Conservation (phyloP, 441 rosid genomes). For the Cnidoscolus chayamansa region DNA sequence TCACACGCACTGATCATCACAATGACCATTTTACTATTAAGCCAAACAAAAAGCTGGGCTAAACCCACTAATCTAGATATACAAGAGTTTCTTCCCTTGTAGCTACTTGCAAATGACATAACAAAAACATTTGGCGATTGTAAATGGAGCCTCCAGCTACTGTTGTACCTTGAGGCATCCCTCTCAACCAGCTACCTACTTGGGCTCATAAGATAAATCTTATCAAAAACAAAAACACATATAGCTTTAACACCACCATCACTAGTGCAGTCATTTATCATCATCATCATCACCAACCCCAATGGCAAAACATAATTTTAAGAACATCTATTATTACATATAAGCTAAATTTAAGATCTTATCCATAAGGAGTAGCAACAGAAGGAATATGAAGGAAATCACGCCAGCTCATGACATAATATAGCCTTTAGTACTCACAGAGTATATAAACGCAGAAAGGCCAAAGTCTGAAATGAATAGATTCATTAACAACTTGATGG, state of each 20-base stretch:
- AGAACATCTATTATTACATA: no score
- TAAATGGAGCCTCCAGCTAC: not conserved
- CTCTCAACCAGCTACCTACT: constrained; percentile 1
- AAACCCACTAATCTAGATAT: not conserved
- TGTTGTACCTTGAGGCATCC: not conserved
- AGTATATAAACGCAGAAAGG: no score
- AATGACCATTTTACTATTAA: not conserved
- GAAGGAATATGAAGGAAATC: not conserved
- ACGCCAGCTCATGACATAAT: not conserved
- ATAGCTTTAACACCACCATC: not conserved
- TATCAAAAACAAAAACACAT: not conserved
- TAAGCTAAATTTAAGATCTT: no score
- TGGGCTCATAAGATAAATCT: not conserved
- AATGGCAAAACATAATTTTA: not conserved
- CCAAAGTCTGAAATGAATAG: not conserved
- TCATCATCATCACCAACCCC: not conserved
- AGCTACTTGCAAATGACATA: constrained; percentile 7
- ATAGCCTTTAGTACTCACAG: not conserved
- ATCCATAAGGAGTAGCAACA: no score
- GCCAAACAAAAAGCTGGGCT: not conserved
- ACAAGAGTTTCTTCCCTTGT: not conserved
- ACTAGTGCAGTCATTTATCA: constrained; percentile 1
- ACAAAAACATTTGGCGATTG: not conserved
- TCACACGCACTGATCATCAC: not conserved
- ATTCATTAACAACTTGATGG: not conserved